A percentile compares a stretch with the other conserved stretches of the same genome.
phyloP scores from a whole-genome alignment of 2,329 filamentous ascomycete species.

The Aphanoascus verrucosus region DNA sequence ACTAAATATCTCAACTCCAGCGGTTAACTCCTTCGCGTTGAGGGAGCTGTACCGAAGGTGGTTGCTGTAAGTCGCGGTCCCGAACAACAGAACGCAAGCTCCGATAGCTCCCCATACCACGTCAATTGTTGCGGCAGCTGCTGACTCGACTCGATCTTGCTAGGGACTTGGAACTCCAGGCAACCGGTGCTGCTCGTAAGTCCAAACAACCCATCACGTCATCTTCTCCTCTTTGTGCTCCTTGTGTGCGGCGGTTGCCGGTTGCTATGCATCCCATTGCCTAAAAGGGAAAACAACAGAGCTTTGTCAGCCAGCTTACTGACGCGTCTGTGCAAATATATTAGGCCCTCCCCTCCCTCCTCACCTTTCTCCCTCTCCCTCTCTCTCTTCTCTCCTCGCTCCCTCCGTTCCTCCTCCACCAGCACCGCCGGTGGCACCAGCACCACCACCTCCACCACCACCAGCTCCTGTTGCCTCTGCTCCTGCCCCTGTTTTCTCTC shows the following conservation, averaged over 20 bases:
- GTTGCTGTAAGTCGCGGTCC: constrained; percentile 14
- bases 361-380: not conserved
- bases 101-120: not conserved
- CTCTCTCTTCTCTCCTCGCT: not conserved
- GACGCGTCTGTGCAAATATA: not conserved
- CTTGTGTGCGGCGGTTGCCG: not conserved
- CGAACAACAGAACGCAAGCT: too few relatives aligned
- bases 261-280: not conserved
- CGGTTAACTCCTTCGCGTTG: constrained; percentile 13
- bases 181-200: not conserved
- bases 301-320: constrained; percentile 4
- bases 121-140: not conserved
- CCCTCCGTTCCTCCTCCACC: not conserved
- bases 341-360: not conserved
- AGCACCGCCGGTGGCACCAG: not conserved
- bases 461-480: too few relatives aligned
- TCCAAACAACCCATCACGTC: not conserved
- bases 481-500: not conserved
- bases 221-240: not conserved
- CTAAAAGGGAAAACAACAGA: constrained; percentile 2
- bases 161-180: constrained; percentile 2
- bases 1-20: constrained; percentile 4
- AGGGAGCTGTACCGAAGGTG: constrained; percentile 12
- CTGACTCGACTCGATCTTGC: not conserved
- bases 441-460: too few relatives aligned